A percentile compares a stretch with the other conserved stretches of the same genome.
Evolutionary conservation across 192 early-diverging fungal genomes (phyloP).

Genomic region (Nowakowskiella sp.): DNA sequence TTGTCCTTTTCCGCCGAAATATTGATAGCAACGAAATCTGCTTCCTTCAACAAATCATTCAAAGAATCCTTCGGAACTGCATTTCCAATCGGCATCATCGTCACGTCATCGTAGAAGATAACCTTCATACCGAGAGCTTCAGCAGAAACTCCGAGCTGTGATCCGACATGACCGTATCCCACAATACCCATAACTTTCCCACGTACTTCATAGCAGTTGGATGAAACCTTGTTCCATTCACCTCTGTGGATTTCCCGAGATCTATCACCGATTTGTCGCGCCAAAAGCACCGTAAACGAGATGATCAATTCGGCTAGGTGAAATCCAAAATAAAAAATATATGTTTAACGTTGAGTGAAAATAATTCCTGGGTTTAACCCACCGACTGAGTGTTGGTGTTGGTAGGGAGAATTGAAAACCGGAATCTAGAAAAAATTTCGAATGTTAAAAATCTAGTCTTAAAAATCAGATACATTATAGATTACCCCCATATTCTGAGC

Average conservation of each 20-base stretch:
- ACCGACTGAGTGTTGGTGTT: slow-evolving; percentile 31
- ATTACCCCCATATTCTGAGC: slow-evolving; percentile 35
- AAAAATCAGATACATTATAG: neutral
- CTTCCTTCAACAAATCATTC: slow-evolving; percentile 28
- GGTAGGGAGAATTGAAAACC: slow-evolving; percentile 38
- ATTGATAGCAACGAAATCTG: slow-evolving; percentile 37
- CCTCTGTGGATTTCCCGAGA: slow-evolving; percentile 34
- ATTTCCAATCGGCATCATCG: slow-evolving; percentile 38
- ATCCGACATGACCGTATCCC: slow-evolving; percentile 42
- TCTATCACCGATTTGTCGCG: slow-evolving; percentile 39
- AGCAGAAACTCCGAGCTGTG: slow-evolving; percentile 40
- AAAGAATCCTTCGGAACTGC: slow-evolving; percentile 20
- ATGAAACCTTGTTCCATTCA: slow-evolving; percentile 45
- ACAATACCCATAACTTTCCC: slow-evolving; percentile 47
- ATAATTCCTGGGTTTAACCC: neutral
- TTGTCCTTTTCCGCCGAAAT: slow-evolving; percentile 29
- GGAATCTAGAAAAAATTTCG: slow-evolving; percentile 22
- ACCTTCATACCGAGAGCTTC: slow-evolving; percentile 36
- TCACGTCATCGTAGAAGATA: slow-evolving; percentile 39
- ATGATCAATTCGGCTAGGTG: slow-evolving; percentile 36
- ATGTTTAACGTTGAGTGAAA: neutral
- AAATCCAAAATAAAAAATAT: too few relatives aligned
- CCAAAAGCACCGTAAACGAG: slow-evolving; percentile 32
- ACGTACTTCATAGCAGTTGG: slow-evolving; percentile 37
- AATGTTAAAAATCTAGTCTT: neutral